Conservation (phyloP, 23 red algal species). For the Gracilariopsis chorda region DNA sequence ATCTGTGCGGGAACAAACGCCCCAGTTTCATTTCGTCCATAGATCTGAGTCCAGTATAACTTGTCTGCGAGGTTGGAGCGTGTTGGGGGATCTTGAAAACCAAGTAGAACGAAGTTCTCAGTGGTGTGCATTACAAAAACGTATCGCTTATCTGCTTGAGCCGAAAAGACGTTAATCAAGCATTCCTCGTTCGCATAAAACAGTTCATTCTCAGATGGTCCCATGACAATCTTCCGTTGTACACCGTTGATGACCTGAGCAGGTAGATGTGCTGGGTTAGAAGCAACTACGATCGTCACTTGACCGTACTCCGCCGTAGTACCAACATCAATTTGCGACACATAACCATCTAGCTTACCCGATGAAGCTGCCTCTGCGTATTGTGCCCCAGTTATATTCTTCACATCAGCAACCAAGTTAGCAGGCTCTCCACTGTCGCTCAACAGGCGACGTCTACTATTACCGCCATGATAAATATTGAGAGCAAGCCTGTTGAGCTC, state of each 20-base stretch:
- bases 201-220: constrained; percentile 39
- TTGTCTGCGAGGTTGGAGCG: constrained; percentile 41
- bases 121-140: constrained; percentile 40
- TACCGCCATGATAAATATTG: constrained; percentile 38
- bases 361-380: constrained; percentile 24
- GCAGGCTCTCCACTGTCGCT: constrained; percentile 12
- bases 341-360: constrained; percentile 40
- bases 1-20: not conserved
- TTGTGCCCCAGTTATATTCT: constrained; percentile 4
- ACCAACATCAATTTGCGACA: not conserved
- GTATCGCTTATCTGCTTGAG: not conserved
- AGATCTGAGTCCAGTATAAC: constrained; percentile 46
- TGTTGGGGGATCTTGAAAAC: constrained; percentile 56
- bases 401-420: constrained; percentile 45
- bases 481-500: constrained; percentile 35
- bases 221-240: constrained; percentile 38
- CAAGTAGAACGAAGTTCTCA: constrained; percentile 51
- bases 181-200: constrained; percentile 47
- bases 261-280: constrained; percentile 31
- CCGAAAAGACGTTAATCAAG: constrained; percentile 13
- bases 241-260: constrained; percentile 36
- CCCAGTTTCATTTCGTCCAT: constrained; percentile 15
- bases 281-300: constrained; percentile 47
- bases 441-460: constrained; percentile 37
- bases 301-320: constrained; percentile 22